Base-by-base conservation (phyloP, 208 protist species). In the Willaertia magna region DNA sequence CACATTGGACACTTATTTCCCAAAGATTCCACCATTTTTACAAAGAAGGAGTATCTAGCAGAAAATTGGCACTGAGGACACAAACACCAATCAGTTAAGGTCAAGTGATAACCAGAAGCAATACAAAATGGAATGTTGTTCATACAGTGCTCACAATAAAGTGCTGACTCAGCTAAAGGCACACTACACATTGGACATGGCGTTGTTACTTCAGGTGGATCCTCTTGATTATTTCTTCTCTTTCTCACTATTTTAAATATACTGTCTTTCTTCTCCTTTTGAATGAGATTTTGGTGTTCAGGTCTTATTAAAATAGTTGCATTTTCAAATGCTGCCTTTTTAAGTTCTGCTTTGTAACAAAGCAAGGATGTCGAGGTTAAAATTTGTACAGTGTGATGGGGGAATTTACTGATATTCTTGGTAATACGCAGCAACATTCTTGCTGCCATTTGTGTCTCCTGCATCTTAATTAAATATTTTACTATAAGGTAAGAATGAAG, bases 401-500 rank as follows among this genome's bases (percentile, higher is more conserved):
- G 95, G 87, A 98, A 98, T 86, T 95, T 94, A 51, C 93, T 93
- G 84, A 98, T 98, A 88, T 97, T 97, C 85, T 94, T 92, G 9
- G 95, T 91, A 39, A 98, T 96, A 20, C 97, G 95, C 48, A 98
- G 88, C 30, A 99, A 92, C 95, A 99, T 96, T 46, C 97, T 93
- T 74, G 95, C 96, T 20, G 94, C 96, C 0, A 90, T 93, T 39
- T 90, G 79, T 86, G 97, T 93, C 74, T 98, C 94, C 22, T 94
- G 85, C 92, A 96, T 93, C 79, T 96, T 94, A 40, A 97, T 90
- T 61, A 97, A 89, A 52, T 94, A 90, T 92, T 98, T 98, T 12
- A 97, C 97, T 74, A 98, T 94, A 26, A 98, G 88, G 92, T 99
- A 99, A 2, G 93, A 96, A 90, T 99, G 97, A 26, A 99, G 92